These are phyloP conservation scores for Penicillium sp. DNA, from an alignment of 2,329 filamentous ascomycete species.

Conservation along the genomic window DNA sequence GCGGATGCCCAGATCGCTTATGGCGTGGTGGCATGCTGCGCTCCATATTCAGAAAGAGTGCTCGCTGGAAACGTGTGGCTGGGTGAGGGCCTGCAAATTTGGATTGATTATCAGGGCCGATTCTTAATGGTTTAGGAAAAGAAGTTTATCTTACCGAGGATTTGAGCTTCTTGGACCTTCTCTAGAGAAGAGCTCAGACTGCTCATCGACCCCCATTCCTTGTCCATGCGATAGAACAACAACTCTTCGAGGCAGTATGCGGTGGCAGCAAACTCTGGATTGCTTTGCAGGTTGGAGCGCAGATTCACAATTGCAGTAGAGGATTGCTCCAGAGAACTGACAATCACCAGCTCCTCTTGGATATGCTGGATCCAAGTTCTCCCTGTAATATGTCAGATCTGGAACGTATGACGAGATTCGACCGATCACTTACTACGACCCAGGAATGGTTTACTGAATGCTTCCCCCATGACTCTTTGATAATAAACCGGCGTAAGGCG, in stretches of 20 bases:
- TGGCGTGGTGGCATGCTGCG: background rate
- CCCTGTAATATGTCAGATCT: background rate
- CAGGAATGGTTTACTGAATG: background rate
- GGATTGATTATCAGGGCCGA: background rate
- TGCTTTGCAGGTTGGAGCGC: background rate
- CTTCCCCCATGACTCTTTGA: background rate
- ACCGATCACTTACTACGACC: conserved; percentile 2
- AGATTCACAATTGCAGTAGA: background rate
- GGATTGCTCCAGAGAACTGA: conserved; percentile 7
- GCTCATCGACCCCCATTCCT: conserved; percentile 1
- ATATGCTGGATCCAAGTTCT: conserved; percentile 3
- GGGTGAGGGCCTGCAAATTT: background rate
- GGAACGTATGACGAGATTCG: background rate
- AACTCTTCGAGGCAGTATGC: conserved; percentile 3
- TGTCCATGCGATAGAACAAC: conserved; percentile 3
- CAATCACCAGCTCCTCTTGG: conserved; percentile 3
- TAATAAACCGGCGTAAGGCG: conserved; percentile 4
- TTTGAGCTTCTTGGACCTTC: conserved; percentile 8
- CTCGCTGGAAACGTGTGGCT: conserved; percentile 2
- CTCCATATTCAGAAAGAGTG: background rate
- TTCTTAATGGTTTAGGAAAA: background rate
- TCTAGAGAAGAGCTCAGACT: conserved; percentile 4
- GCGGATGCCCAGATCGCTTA: background rate
- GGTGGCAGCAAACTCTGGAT: background rate
- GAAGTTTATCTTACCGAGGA: conserved; percentile 1